These are phyloP conservation scores for Xylaria flabelliformis DNA, from an alignment of 495 filamentous ascomycete species.

Conservation along the genomic window DNA sequence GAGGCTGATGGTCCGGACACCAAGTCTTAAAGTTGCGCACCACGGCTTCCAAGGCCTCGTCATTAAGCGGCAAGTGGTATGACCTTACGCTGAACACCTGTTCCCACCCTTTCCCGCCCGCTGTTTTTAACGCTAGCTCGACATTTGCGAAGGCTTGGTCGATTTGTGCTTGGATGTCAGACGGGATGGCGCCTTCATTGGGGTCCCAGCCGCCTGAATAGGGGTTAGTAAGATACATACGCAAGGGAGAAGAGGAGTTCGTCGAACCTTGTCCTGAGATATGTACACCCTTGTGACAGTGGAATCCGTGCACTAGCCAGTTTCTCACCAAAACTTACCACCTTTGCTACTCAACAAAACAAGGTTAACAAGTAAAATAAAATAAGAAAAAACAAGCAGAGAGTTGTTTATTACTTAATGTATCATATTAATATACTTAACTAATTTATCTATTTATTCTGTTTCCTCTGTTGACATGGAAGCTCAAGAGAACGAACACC, in stretches of 20 bases:
- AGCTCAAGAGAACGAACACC: too few relatives aligned
- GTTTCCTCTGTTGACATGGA: too few relatives aligned
- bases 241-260: neutral
- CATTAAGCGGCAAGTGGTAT: constrained; percentile 53
- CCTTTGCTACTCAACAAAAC: too few relatives aligned
- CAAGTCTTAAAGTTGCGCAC: constrained; percentile 55
- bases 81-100: constrained; percentile 60
- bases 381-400: too few relatives aligned
- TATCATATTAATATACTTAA: too few relatives aligned
- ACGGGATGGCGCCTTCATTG: neutral
- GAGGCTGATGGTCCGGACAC: constrained; percentile 56
- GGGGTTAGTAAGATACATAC: neutral
- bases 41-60: constrained; percentile 47
- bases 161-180: constrained; percentile 46
- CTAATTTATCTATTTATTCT: too few relatives aligned
- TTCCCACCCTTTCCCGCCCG: constrained; percentile 63
- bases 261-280: constrained; percentile 58
- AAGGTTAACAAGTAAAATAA: too few relatives aligned
- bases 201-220: constrained; percentile 58
- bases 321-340: too few relatives aligned
- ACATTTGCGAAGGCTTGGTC: constrained; percentile 63
- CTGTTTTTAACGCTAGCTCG: constrained; percentile 51
- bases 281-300: too few relatives aligned
- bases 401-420: too few relatives aligned
- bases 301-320: too few relatives aligned